Percentiles rank a stretch among this genome's conserved stretches.
Conservation (phyloP, 306 rosid species). For the Adenanthera pavonina region DNA sequence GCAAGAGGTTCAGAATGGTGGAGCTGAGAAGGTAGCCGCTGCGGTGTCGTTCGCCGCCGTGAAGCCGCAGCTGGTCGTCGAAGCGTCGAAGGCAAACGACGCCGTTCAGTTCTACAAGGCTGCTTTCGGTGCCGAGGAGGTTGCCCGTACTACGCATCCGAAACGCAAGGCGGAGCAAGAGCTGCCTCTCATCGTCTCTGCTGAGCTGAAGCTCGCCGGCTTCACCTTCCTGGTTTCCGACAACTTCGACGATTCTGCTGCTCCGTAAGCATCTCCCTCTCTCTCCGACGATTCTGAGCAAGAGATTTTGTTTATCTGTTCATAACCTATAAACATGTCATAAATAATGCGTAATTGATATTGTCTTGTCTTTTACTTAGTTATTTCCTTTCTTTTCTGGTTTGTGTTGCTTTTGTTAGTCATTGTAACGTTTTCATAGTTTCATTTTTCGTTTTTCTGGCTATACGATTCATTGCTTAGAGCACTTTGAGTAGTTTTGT, state of each 20-base stretch:
- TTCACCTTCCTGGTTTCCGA: constrained; percentile 60
- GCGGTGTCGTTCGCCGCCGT: constrained; percentile 47
- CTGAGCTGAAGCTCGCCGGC: constrained; percentile 67
- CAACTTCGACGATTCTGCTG: constrained; percentile 38
- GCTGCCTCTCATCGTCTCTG: constrained; percentile 61
- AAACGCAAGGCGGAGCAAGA: constrained; percentile 94
- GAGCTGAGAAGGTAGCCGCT: constrained; percentile 36
- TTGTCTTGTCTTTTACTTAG: not conserved
- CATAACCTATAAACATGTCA: not conserved
- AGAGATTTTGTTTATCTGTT: not conserved
- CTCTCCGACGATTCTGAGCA: no score
- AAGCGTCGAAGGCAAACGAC: constrained; percentile 72
- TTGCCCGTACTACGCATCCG: constrained; percentile 55
- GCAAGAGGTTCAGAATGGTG: constrained; percentile 65
- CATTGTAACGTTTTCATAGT: not conserved
- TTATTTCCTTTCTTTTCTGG: not conserved
- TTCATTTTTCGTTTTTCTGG: not conserved
- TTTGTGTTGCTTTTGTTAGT: not conserved
- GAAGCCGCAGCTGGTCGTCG: constrained; percentile 60
- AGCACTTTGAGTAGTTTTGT: no score
- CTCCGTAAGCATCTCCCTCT: constrained; percentile 45
- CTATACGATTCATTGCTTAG: not conserved
- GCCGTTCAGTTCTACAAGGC: constrained; percentile 78
- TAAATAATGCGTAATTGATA: not conserved
- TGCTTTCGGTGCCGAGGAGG: constrained; percentile 80